phyloP scores from a whole-genome alignment of 1,284 basidiomycete genomes.

The Sanghuangporus weigelae region DNA sequence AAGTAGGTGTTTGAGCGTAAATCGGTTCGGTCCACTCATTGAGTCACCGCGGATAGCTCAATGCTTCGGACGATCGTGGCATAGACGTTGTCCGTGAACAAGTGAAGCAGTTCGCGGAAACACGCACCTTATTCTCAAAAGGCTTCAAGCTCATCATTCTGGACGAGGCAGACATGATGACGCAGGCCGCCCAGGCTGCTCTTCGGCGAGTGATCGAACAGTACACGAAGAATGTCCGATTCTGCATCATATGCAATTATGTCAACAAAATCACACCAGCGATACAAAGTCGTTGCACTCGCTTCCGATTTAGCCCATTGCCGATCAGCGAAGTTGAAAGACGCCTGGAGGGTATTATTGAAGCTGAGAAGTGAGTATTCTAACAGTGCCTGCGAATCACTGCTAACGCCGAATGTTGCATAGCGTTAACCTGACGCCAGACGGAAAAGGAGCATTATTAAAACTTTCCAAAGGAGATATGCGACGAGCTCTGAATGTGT shows the following conservation, averaged over 20 bases:
- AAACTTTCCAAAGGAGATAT: slow-evolving; percentile 96
- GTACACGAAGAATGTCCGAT: slow-evolving; percentile 97
- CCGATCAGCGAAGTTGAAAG: slow-evolving; percentile 85
- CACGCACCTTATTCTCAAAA: slow-evolving; percentile 85
- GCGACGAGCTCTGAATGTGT: slow-evolving; percentile 92
- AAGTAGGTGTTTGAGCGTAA: slow-evolving; percentile 47
- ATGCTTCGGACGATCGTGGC: slow-evolving; percentile 96
- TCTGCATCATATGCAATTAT: slow-evolving; percentile 99
- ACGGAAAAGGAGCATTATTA: slow-evolving; percentile 85
- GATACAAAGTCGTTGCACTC: slow-evolving; percentile 96
- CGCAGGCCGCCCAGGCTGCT: slow-evolving; percentile 93
- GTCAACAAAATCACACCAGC: slow-evolving; percentile 99
- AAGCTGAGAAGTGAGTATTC: slow-evolving; percentile 72
- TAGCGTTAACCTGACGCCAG: slow-evolving; percentile 83
- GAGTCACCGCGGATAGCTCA: slow-evolving; percentile 53
- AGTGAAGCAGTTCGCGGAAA: slow-evolving; percentile 98
- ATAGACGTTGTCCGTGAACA: slow-evolving; percentile 98
- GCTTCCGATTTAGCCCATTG: slow-evolving; percentile 96
- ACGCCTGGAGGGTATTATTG: slow-evolving; percentile 75
- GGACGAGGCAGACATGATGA: slow-evolving; percentile 99
- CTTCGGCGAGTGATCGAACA: slow-evolving; percentile 97
- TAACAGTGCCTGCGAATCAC: background rate
- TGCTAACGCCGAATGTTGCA: background rate
- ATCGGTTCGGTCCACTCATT: background rate
- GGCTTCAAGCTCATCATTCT: slow-evolving; percentile 98